Percentiles rank a stretch among this genome's conserved stretches.
Conservation (phyloP, 2,329 filamentous ascomycete genomes). For the Dryadomyces sulphureus region DNA sequence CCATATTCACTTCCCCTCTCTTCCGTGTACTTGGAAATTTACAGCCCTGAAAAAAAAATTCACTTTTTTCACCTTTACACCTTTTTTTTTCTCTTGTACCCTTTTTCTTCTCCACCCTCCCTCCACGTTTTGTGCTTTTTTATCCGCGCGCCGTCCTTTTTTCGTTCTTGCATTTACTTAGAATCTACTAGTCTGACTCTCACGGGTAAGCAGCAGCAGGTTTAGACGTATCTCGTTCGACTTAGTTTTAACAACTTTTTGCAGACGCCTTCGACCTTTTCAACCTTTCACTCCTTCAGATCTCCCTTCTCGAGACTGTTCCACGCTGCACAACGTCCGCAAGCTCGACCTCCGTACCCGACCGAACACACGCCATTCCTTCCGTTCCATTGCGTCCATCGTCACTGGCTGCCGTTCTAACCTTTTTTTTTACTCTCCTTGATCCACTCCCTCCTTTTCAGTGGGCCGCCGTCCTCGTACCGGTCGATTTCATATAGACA, state of each 20-base stretch:
- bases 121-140: not conserved
- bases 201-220: too few relatives aligned
- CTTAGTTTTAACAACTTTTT: too few relatives aligned
- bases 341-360: not conserved
- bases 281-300: not conserved
- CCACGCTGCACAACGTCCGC: not conserved
- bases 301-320: too few relatives aligned
- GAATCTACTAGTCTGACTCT: too few relatives aligned
- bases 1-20: too few relatives aligned
- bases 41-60: too few relatives aligned
- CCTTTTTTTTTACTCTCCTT: not conserved
- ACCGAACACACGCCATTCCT: not conserved
- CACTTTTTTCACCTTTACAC: not conserved
- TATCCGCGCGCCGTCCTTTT: not conserved
- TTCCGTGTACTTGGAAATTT: too few relatives aligned
- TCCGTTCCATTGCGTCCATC: not conserved
- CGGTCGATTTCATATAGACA: not conserved
- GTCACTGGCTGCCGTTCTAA: not conserved
- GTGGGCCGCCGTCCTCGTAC: not conserved
- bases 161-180: not conserved
- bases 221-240: too few relatives aligned
- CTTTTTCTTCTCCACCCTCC: not conserved
- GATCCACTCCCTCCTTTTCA: conserved; percentile 1
- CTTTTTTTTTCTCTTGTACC: not conserved
- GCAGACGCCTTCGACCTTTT: too few relatives aligned